These are phyloP conservation scores for Colletotrichum lindemuthianum DNA, from an alignment of 2,329 filamentous ascomycete species.

Conservation along the genomic window DNA sequence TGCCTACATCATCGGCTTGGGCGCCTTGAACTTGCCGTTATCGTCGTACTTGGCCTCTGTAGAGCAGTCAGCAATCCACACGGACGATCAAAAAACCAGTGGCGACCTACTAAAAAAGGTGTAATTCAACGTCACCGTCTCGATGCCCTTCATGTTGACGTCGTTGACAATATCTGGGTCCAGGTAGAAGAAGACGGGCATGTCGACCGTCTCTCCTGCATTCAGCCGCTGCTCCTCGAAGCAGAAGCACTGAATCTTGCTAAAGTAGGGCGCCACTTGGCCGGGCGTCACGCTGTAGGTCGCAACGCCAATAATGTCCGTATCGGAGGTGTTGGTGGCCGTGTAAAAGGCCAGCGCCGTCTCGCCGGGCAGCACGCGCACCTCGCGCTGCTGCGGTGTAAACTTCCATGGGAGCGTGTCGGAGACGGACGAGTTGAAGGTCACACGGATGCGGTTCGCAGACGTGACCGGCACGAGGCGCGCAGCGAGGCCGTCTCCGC, in stretches of 20 bases:
- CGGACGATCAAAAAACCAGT: neutral
- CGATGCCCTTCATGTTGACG: slow-evolving; percentile 90
- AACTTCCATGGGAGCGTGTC: slow-evolving; percentile 98
- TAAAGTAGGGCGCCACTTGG: slow-evolving; percentile 97
- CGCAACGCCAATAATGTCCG: slow-evolving; percentile 97
- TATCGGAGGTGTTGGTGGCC: slow-evolving; percentile 87
- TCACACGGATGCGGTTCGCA: slow-evolving; percentile 89
- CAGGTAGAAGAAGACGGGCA: slow-evolving; percentile 99
- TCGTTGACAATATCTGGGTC: slow-evolving; percentile 95
- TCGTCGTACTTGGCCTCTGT: slow-evolving; percentile 58
- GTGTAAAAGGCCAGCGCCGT: slow-evolving; percentile 98
- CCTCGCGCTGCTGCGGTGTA: slow-evolving; percentile 94
- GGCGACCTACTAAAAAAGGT: slow-evolving; percentile 91
- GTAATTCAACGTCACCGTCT: slow-evolving; percentile 95
- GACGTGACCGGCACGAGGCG: slow-evolving; percentile 84
- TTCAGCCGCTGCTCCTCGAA: slow-evolving; percentile 97
- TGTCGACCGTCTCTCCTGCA: slow-evolving; percentile 96
- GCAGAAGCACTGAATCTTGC: slow-evolving; percentile 99
- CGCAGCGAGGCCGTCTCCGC: slow-evolving; percentile 71
- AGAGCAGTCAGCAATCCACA: slow-evolving; percentile 1
- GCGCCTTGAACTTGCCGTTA: slow-evolving; percentile 55
- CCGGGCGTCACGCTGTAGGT: slow-evolving; percentile 97
- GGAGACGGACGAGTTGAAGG: slow-evolving; percentile 94
- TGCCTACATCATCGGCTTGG: slow-evolving; percentile 37
- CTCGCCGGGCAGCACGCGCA: slow-evolving; percentile 93